phyloP scores from a whole-genome alignment of 352 stramenopile species.

The Phytopythium ostracodes region DNA sequence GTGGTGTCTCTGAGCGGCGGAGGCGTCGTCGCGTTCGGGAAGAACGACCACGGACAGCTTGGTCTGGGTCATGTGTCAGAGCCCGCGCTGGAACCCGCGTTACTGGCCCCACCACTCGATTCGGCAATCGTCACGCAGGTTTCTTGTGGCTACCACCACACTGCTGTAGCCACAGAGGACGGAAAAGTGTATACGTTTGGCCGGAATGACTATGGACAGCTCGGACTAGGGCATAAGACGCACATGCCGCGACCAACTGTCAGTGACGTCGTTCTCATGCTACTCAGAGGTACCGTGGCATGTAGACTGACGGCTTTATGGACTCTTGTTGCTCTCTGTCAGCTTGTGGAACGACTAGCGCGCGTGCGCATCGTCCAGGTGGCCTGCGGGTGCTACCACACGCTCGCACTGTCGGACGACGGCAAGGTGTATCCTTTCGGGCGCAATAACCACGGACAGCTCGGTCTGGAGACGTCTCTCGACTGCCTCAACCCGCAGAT shows the following conservation, averaged over 20 bases:
- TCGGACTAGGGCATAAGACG: slow-evolving; percentile 86
- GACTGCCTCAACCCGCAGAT: slow-evolving; percentile 75
- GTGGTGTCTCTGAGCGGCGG: slow-evolving; percentile 54
- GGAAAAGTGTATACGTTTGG: slow-evolving; percentile 86
- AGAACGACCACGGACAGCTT: slow-evolving; percentile 92
- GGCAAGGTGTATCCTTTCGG: slow-evolving; percentile 91
- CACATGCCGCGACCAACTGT: slow-evolving; percentile 57
- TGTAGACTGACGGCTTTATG: background rate
- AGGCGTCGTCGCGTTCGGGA: slow-evolving; percentile 83
- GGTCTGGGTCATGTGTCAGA: slow-evolving; percentile 57
- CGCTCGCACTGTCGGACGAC: slow-evolving; percentile 73
- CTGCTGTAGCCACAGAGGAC: slow-evolving; percentile 62
- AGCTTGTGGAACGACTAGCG: slow-evolving; percentile 51
- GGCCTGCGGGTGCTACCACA: slow-evolving; percentile 86
- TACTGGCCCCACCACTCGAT: slow-evolving; percentile 51
- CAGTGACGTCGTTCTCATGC: slow-evolving; percentile 2
- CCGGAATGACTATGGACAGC: slow-evolving; percentile 92
- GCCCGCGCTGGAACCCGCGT: slow-evolving; percentile 41
- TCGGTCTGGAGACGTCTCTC: slow-evolving; percentile 72
- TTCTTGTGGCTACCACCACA: slow-evolving; percentile 92
- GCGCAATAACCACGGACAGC: slow-evolving; percentile 92
- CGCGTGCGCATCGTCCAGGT: slow-evolving; percentile 64
- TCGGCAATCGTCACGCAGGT: slow-evolving; percentile 65
- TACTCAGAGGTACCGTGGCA: background rate
- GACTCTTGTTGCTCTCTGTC: slow-evolving; percentile 5